Base-by-base conservation (phyloP, 495 filamentous ascomycete genomes). In the Usnea hakonensis region DNA sequence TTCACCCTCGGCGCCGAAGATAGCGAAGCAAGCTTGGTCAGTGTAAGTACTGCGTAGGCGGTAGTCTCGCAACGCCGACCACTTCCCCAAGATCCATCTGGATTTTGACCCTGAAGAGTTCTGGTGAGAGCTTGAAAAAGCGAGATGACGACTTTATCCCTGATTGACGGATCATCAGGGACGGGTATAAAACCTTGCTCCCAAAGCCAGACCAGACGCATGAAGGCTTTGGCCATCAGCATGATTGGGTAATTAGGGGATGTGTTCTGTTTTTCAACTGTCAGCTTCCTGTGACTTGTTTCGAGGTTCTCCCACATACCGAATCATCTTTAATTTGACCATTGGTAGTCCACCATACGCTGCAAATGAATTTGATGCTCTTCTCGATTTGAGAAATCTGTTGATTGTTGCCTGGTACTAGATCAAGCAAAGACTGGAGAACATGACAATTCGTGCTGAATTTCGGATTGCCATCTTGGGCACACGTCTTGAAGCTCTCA, bases 401-500 rank as follows among this genome's bases (percentile, higher is more conserved):
- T 28, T 64, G 61, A 21, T 41, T 53, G 41, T 64, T 67, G 21
- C 54, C 57, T 3, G 65, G 65, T 21, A 67, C 40, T 26, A 67
- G 19, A 53, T 61, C 58, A 1, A 66, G 54, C 11, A 79, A 63
- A 13, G 75, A 73, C 40, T 70, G 60, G 9, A 79, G 66, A 7
- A 76, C 71, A 65, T 77, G 77, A 64, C 77, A 79, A 57, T 79
- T 79, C 13, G 76, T 74, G 17, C 70, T 74, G 41, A 78, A 73
- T 44, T 69, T 77, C 8, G 73, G 65, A 53, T 74, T 73, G 11
- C 73, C 61, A 60, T 79, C 77, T 43, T 57, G 62, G 8, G 66
- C 59, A 56, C 75, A 79, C 5, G 77, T 79, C 55, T 71, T 70
- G 67, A 78, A 78, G 55, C 72, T 71, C 2, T 67, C 59, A 5